Base-by-base conservation (phyloP, 2,329 filamentous ascomycete species). In the Davidsoniella virescens region DNA sequence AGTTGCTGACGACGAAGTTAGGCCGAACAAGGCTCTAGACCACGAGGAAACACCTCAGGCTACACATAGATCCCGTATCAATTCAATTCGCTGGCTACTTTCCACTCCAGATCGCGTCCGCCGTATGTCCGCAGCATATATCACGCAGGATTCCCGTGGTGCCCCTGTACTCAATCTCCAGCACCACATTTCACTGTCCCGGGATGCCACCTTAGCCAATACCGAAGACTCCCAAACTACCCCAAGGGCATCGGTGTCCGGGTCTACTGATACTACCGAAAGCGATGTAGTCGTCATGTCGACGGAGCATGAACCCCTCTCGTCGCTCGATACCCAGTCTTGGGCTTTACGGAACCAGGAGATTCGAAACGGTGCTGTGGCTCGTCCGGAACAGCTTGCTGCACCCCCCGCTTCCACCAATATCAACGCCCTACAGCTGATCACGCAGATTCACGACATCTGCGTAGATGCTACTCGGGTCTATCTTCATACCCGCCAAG, bases 401-500 rank as follows among this genome's bases (percentile, higher is more conserved):
- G 18, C 26, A 3, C 33, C 44, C 8, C 44, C 44, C 1, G 42
- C n/a, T 12, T 44, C 42, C 12, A 2, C 33, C 12, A 48, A 17
- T 12, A 16, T 39, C 40, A 45, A 23, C 9, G 40, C 46, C n/a
- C 38, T 52, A 40, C 41, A 49, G 14, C 36, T 47, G 7, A 45
- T 52, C 12, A 33, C 41, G 16, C 18, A 53, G 17, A 49, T 61
- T 23, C 56, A 60, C 44, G 46, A 55, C 33, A 51, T 57, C 39
- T 60, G 59, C 38, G 55, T 60, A 17, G 33, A 51, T 10, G 58
- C 57, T 14, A 58, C 55, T 3, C 53, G 57, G 33, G 50, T 48
- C 7, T 57, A 60, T 26, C 55, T 60, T 12, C 42, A 50, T 23
- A 47, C 52, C 16, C 55, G 55, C 37, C 49, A 50, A n/a, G 43